Base-by-base conservation (phyloP, 148 eudicot genomes). In the Camellia granthamiana region DNA sequence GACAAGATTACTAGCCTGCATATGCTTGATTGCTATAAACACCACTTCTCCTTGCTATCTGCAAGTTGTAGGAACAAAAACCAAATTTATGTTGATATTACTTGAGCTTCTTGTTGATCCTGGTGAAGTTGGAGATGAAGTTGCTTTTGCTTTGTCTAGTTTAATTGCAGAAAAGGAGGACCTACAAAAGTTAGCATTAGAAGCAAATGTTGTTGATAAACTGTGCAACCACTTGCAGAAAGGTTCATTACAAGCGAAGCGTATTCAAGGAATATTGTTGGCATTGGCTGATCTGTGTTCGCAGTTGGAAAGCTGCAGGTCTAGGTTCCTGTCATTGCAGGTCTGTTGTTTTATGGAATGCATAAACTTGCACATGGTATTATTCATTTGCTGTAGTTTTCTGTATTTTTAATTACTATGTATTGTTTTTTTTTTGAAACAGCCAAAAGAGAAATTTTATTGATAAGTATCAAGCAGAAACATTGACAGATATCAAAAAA, bases 101-200 rank as follows among this genome's bases (percentile, higher is more conserved):
- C 83, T 92, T 76, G 99, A 94, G 85, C 99, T 97, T 89, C 88
- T 97, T 74, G 94, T 90, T 84, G 98, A 97, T 83, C 90, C 93
- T 84, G 89, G 90, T 83, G 95, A 91, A 94, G 99, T 94, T 86
- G 99, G 99, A 74, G 99, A 97, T 81, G 99, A 97, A 85, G 91
- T 98, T 83, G 91, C 92, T 18, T 94, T 94, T 85, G 95, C 88
- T 42, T 82, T 97, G 76, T 92, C 91, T 79, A 84, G 85, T 85
- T 90, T 94, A 74, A 83, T 92, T 72, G 83, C 83, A 18, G 92
- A 84, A 23, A 87, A 90, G 69, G 98, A 97, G 86, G 91, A 89
- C 81, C 80, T 91, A 67, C 99, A 97, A 76, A 89, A 84, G 76
- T 73, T 92, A 81, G 99, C 98, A 59, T 92, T 97, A 81, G 94